These are phyloP conservation scores for Eucalyptus urophylla DNA, from an alignment of 345 rosid genomes.

Conservation along the genomic window DNA sequence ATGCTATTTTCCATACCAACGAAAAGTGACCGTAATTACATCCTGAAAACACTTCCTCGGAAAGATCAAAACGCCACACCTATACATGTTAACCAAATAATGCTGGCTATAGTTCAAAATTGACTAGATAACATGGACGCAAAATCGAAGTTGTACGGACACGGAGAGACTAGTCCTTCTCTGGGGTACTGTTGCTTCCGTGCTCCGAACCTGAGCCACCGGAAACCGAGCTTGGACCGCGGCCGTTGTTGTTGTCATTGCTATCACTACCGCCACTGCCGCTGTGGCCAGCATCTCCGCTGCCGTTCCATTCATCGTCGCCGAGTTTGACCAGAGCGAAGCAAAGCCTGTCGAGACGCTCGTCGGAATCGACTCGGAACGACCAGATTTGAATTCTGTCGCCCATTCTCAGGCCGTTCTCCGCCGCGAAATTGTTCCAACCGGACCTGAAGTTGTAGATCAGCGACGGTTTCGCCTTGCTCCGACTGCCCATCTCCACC, in stretches of 20 bases:
- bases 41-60: background rate
- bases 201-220: background rate
- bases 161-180: background rate
- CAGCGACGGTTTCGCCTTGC: background rate
- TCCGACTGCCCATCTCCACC: background rate
- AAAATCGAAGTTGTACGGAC: background rate
- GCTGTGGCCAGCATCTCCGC: background rate
- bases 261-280: background rate
- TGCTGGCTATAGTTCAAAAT: background rate
- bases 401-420: background rate
- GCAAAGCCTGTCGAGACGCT: background rate
- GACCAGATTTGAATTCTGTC: background rate
- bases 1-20: background rate
- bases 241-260: background rate
- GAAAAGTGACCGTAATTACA: background rate
- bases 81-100: background rate
- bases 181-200: background rate
- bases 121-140: background rate
- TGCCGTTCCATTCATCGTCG: background rate
- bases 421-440: background rate
- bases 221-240: background rate
- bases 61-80: background rate
- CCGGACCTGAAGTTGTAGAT: background rate
- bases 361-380: background rate
- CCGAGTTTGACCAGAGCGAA: background rate